Evolutionary conservation across 768 basidiomycete genomes (phyloP).

Genomic region (Lentinula guzmanii): DNA sequence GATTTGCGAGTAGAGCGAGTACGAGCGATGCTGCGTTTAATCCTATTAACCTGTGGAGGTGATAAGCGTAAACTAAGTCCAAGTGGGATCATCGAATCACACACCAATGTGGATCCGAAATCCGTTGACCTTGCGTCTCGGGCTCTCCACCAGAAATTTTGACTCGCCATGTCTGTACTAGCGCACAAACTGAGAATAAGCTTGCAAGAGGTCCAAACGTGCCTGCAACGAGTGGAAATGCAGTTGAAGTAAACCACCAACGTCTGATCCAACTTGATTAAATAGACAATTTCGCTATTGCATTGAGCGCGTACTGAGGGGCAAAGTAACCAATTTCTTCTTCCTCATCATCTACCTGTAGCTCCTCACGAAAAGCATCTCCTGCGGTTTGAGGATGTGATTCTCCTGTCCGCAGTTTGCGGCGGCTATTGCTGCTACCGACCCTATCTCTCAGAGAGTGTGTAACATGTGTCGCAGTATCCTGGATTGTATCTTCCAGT

Average conservation of each 20-base stretch:
- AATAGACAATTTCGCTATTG: not conserved
- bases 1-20: slow-evolving; percentile 27
- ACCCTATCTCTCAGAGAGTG: slow-evolving; percentile 6
- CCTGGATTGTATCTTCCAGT: slow-evolving; percentile 16
- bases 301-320: not conserved
- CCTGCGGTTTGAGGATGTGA: slow-evolving; percentile 29
- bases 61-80: not conserved
- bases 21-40: slow-evolving; percentile 27
- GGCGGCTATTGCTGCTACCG: slow-evolving; percentile 19
- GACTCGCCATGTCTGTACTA: slow-evolving; percentile 30
- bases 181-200: slow-evolving; percentile 30
- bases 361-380: not conserved
- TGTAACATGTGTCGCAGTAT: slow-evolving; percentile 9
- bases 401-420: not conserved
- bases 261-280: slow-evolving; percentile 14
- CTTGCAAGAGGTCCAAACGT: slow-evolving; percentile 36
- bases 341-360: slow-evolving; percentile 12
- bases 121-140: slow-evolving; percentile 9
- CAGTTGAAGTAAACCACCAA: slow-evolving; percentile 37
- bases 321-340: slow-evolving; percentile 15
- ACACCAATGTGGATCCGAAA: slow-evolving; percentile 30
- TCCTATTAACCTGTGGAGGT: slow-evolving; percentile 21
- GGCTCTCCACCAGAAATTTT: not conserved
- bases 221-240: slow-evolving; percentile 34
- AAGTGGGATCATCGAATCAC: slow-evolving; percentile 2